Evolutionary conservation across 805 yeast species (phyloP), one percentile per base, ranked within the genome.

Genomic region (Teunomyces barrocoloradensis): DNA sequence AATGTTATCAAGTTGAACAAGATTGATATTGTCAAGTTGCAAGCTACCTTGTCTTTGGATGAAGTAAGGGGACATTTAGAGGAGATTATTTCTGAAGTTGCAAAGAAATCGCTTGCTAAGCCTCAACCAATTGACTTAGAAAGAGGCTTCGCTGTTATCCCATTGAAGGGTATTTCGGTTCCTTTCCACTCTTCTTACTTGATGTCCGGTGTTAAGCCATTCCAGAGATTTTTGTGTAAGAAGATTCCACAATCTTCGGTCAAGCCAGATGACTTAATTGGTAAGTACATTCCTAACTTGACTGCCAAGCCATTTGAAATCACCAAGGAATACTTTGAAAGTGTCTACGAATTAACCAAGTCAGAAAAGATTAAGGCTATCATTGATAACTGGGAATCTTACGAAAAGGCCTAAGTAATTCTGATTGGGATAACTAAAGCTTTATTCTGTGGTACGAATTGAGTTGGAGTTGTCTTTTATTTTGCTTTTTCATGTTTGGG

Each of bases 101-200:
- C 97, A 34, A 81, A 83, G 69, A 83, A 87, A 67, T 81, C 96
- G 13, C 45, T 69, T 45, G 96, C 87, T 50, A 94, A 94, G 75
- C 90, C 95, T 45, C 98, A 92, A 77, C 99, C 99, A 59, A 89
- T 94, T 67, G 96, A 90, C 47, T 79, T 95, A 64, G 95, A 94
- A 75, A 87, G 99, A 77, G 99, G 99, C 21, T 92, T 89, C 60
- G 98, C 99, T 36, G 92, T 94, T 62, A 94, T 94, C 61, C 99
- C 99, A 68, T 82, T 94, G 71, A 90, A 87, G 79, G 99, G 99
- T 60, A 94, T 94, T 57, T 89, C 97, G n/a, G 99, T 94, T 66
- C 99, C 99, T 53, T 94, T 94, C 97, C 99, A 94, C 75, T 90
- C 97, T 25, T 85, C 96, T n/a, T 94, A 95, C 77, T 80, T 94